These are phyloP conservation scores for Tylopilus sp. DNA, from an alignment of 1,284 basidiomycete genomes.

Conservation along the genomic window DNA sequence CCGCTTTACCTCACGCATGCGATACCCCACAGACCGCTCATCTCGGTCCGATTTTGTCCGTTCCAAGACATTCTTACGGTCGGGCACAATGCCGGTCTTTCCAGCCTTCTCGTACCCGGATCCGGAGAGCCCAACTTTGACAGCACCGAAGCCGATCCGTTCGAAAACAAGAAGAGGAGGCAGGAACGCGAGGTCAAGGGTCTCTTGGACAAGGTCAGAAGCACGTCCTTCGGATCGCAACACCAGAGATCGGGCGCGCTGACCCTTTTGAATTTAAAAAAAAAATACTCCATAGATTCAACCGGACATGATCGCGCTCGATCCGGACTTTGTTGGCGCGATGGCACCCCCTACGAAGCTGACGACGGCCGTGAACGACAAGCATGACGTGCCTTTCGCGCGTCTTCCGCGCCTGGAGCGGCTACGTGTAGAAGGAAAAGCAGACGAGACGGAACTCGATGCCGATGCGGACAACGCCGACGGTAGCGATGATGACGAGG, in stretches of 20 bases:
- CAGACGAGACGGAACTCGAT: slow-evolving; percentile 60
- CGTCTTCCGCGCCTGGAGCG: slow-evolving; percentile 73
- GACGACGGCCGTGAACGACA: slow-evolving; percentile 52
- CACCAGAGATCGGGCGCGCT: not conserved
- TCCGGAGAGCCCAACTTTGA: slow-evolving; percentile 95
- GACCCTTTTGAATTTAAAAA: not conserved
- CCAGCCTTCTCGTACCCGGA: slow-evolving; percentile 86
- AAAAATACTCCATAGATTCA: slow-evolving; percentile 55
- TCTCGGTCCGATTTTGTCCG: slow-evolving; percentile 78
- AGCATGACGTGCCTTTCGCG: slow-evolving; percentile 59
- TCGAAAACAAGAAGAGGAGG: slow-evolving; percentile 79
- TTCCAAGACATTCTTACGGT: slow-evolving; percentile 92
- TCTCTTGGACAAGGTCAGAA: slow-evolving; percentile 80
- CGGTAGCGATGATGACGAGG: slow-evolving; percentile 31
- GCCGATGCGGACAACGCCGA: slow-evolving; percentile 35
- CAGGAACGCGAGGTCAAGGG: slow-evolving; percentile 90
- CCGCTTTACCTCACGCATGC: slow-evolving; percentile 84
- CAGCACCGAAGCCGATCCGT: slow-evolving; percentile 90
- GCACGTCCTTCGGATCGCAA: not conserved
- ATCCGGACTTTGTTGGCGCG: slow-evolving; percentile 79
- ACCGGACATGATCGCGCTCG: slow-evolving; percentile 90
- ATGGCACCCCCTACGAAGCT: slow-evolving; percentile 61
- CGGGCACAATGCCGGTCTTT: slow-evolving; percentile 70
- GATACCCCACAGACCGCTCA: slow-evolving; percentile 64
- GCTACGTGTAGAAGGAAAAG: slow-evolving; percentile 65